Conservation (phyloP, 163 green algal species). For the Chlorella variabilis region DNA sequence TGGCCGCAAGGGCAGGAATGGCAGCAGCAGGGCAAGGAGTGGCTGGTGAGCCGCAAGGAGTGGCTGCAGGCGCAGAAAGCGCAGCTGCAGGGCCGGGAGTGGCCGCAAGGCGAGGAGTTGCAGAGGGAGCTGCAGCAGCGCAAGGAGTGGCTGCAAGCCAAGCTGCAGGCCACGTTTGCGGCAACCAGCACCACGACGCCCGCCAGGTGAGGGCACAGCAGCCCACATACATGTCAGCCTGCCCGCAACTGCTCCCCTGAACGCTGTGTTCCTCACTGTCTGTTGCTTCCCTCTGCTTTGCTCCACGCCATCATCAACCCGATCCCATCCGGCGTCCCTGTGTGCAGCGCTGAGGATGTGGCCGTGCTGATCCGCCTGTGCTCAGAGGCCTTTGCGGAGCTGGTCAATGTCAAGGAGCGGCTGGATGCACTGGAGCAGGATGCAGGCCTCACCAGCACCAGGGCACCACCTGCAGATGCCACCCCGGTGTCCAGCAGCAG, state of each 20-base stretch:
- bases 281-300: neutral
- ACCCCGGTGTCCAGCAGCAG: neutral
- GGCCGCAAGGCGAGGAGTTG: neutral
- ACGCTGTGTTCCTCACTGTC: neutral
- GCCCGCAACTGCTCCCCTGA: too few species aligned
- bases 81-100: neutral
- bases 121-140: slow-evolving; percentile 1
- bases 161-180: neutral
- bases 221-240: too few species aligned
- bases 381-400: slow-evolving; percentile 38
- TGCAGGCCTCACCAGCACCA: neutral
- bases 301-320: too few species aligned
- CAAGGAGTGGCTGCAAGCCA: neutral
- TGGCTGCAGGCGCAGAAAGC: neutral
- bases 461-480: neutral
- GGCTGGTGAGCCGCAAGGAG: neutral
- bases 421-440: slow-evolving; percentile 36
- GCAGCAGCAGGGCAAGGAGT: neutral
- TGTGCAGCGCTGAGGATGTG: slow-evolving; percentile 20
- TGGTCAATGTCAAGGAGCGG: slow-evolving; percentile 37
- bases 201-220: too few species aligned
- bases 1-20: neutral
- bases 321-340: too few species aligned
- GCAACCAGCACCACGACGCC: too few species aligned
- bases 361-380: slow-evolving; percentile 20